Percentiles rank a stretch among this genome's conserved stretches.
Conservation (phyloP, 2,329 filamentous ascomycete genomes). For the Penicillium decumbens region DNA sequence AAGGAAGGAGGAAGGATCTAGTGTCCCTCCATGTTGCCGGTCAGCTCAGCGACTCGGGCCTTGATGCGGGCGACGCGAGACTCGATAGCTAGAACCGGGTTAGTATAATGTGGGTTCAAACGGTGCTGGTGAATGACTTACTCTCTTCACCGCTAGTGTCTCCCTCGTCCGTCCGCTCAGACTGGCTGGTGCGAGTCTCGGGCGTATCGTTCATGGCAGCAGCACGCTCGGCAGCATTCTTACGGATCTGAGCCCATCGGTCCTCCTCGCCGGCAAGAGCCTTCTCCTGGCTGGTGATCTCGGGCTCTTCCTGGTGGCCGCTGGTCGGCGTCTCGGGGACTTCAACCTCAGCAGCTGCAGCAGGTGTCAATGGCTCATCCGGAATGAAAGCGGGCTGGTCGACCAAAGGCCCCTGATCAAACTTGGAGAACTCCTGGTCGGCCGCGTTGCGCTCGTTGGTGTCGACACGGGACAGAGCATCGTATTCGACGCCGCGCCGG, state of each 20-base stretch:
- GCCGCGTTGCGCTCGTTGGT: slow-evolving; percentile 46
- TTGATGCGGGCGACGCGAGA: slow-evolving; percentile 96
- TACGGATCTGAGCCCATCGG: slow-evolving; percentile 92
- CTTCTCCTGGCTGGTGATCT: slow-evolving; percentile 6
- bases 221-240: slow-evolving; percentile 83
- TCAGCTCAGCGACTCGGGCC: slow-evolving; percentile 90
- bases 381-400: slow-evolving; percentile 84
- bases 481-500: slow-evolving; percentile 51
- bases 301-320: slow-evolving; percentile 10
- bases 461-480: slow-evolving; percentile 58
- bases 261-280: slow-evolving; percentile 49
- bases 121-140: slow-evolving; percentile 48
- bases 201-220: slow-evolving; percentile 61
- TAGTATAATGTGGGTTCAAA: not conserved
- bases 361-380: slow-evolving; percentile 36
- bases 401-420: slow-evolving; percentile 81
- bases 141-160: slow-evolving; percentile 95
- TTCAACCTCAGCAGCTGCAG: slow-evolving; percentile 7
- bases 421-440: slow-evolving; percentile 55
- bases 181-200: slow-evolving; percentile 54
- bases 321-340: slow-evolving; percentile 18
- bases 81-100: slow-evolving; percentile 68
- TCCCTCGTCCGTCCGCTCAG: slow-evolving; percentile 65
- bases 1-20: slow-evolving; percentile 12
- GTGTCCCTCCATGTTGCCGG: slow-evolving; percentile 68